Percentiles rank a stretch among this genome's conserved stretches.
phyloP scores from a whole-genome alignment of 2,329 filamentous ascomycete genomes.

The Davidsoniella virescens region DNA sequence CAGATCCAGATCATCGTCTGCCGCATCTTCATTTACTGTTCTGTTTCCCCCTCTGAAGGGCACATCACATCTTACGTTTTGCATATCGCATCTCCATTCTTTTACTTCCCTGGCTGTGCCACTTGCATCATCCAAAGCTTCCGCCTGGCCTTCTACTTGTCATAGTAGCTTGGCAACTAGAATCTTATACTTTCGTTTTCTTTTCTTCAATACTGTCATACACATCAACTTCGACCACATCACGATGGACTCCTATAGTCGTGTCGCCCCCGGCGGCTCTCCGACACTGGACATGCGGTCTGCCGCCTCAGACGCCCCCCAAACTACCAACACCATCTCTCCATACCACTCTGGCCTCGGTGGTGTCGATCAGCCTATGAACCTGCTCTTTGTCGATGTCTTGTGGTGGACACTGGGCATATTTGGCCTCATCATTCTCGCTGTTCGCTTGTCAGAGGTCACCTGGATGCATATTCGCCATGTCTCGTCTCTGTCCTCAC shows the following conservation, averaged over 20 bases:
- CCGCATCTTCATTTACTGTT: background rate
- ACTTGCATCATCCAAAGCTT: no score
- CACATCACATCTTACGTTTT: no score
- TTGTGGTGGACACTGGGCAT: conserved; percentile 46
- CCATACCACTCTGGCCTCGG: conserved; percentile 39
- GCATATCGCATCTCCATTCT: background rate
- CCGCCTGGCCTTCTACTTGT: no score
- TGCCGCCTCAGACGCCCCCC: conserved; percentile 16
- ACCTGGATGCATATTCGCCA: conserved; percentile 40
- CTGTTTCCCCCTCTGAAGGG: background rate
- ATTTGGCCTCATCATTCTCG: conserved; percentile 35
- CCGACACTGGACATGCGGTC: conserved; percentile 19
- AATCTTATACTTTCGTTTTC: background rate
- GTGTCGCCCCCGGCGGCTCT: conserved; percentile 15
- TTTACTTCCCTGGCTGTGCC: background rate
- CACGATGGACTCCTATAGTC: conserved; percentile 2
- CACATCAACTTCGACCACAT: background rate
- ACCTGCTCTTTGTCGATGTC: conserved; percentile 38
- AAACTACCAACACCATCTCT: conserved; percentile 31
- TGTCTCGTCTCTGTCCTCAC: conserved; percentile 39
- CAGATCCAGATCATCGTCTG: background rate
- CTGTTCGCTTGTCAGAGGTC: conserved; percentile 37
- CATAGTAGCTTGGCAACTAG: background rate
- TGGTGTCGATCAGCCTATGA: conserved; percentile 43
- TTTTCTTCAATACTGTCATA: background rate